Conservation (phyloP, 805 yeast species). For the Starmerella geochares region DNA sequence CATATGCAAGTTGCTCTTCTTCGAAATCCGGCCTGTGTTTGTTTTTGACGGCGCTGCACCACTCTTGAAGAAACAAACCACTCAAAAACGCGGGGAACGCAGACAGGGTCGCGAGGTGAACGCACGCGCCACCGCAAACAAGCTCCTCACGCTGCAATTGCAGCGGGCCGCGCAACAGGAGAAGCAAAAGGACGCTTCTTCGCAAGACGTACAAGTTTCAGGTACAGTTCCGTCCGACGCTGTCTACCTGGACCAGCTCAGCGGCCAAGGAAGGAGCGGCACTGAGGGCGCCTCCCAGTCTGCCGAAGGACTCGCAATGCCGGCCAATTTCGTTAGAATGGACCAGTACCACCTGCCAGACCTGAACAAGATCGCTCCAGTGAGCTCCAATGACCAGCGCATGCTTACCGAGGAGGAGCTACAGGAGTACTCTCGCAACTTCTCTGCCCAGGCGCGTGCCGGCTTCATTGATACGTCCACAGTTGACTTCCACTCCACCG, state of each 20-base stretch:
- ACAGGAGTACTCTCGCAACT: constrained; percentile 46
- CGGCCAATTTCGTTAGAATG: constrained; percentile 37
- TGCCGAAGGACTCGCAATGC: not conserved
- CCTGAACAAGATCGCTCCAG: constrained; percentile 35
- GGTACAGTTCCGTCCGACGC: constrained; percentile 1
- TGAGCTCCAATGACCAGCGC: constrained; percentile 54
- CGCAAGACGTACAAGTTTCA: not conserved
- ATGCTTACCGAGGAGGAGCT: constrained; percentile 65
- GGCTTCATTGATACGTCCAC: constrained; percentile 36
- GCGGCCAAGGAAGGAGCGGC: not conserved
- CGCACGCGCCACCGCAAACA: constrained; percentile 66
- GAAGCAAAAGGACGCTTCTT: not conserved
- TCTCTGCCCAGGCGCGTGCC: constrained; percentile 43
- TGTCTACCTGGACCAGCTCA: not conserved
- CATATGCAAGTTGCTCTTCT: constrained; percentile 77
- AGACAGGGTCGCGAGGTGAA: constrained; percentile 64
- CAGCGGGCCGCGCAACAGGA: constrained; percentile 36
- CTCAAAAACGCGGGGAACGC: constrained; percentile 58
- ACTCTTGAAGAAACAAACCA: constrained; percentile 67
- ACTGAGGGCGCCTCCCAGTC: constrained; percentile 29
- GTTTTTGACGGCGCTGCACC: constrained; percentile 69
- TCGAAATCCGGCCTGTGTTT: constrained; percentile 64
- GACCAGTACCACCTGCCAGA: constrained; percentile 86
- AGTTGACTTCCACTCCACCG: constrained; percentile 74
- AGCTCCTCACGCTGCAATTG: constrained; percentile 66